Evolutionary conservation across 768 basidiomycete species (phyloP).

Genomic region (Mrakia blollopis): DNA sequence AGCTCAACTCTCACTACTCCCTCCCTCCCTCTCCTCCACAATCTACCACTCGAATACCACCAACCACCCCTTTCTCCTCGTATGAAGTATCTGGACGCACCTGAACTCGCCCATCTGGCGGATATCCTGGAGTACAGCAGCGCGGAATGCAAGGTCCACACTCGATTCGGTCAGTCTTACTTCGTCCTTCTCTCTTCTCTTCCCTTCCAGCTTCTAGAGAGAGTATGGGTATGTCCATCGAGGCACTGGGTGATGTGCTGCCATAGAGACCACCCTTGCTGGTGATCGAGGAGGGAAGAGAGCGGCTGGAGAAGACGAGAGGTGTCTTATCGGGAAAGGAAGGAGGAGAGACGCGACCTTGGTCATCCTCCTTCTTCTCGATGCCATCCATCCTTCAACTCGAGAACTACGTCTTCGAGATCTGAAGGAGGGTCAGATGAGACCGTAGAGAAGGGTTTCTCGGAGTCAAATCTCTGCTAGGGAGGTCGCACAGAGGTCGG

Average conservation of each 20-base stretch:
- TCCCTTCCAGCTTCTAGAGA: constrained; percentile 41
- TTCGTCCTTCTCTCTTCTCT: neutral
- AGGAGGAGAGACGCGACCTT: neutral
- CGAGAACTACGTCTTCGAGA: neutral
- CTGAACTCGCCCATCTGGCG: constrained; percentile 70
- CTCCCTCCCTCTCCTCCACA: neutral
- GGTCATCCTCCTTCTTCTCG: neutral
- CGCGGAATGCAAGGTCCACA: constrained; percentile 68
- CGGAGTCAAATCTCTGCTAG: neutral
- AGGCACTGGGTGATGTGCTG: neutral
- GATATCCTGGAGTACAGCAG: constrained; percentile 55
- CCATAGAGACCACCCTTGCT: too few species aligned
- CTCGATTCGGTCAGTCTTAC: constrained; percentile 58
- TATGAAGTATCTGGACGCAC: constrained; percentile 90
- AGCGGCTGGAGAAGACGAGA: neutral
- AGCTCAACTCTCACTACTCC: neutral
- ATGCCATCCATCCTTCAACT: neutral
- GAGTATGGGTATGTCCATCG: neutral
- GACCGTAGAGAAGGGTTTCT: neutral
- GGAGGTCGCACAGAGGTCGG: neutral
- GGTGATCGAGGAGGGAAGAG: neutral
- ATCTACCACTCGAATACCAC: neutral
- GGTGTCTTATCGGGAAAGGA: neutral
- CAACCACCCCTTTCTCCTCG: neutral
- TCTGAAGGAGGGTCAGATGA: neutral